Base-by-base conservation (phyloP, 495 filamentous ascomycete genomes). In the Jackrogersella multiformis region DNA sequence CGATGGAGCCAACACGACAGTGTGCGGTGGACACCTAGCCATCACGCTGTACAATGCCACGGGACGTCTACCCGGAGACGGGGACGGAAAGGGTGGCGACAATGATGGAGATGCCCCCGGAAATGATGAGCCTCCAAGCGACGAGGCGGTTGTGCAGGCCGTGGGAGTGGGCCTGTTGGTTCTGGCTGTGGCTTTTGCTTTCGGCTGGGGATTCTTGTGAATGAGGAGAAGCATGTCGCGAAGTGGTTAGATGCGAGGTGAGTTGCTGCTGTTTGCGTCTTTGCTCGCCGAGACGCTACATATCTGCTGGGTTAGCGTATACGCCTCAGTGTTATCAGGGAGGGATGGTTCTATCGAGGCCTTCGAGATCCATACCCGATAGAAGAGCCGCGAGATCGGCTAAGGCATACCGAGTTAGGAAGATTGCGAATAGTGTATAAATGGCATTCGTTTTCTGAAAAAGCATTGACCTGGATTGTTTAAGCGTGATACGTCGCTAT, bases 21-120 rank as follows among this genome's bases (percentile, higher is more conserved):
- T 68, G 6, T 85, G 83, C 51, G 82, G 82, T 28, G 82, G 82
- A n/a, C 60, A 66, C 46, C 69, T 82, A 3, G 66, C 66, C 18
- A n/a, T 69, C 34, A 54, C 60, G 7, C 46, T 69, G n/a, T 69
- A 69, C 56, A 51, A 64, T 21, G 8, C 38, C 8, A 60, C 52
- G 0, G 7, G 2, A 8, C 12, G 36, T 7, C n/a, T n/a, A 0
- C 49, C 18, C n/a, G 32, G 34, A 15, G 26, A 34, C n/a, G 20
- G 34, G 12, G 24, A 36, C 16, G 24, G 28, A 4, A 35, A 13
- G 10, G 21, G 24, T 5, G 30, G 20, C 20, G 20, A 48, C 12
- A 30, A 23, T 3, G 7, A 42, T 10, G 10, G n/a, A 6, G 57
- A 24, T 0, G 41, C 15, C 21, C 21, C 45, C 5, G 12, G 1